phyloP scores from a whole-genome alignment of 2,329 filamentous ascomycete genomes.

The Fusarium pseudocircinatum region DNA sequence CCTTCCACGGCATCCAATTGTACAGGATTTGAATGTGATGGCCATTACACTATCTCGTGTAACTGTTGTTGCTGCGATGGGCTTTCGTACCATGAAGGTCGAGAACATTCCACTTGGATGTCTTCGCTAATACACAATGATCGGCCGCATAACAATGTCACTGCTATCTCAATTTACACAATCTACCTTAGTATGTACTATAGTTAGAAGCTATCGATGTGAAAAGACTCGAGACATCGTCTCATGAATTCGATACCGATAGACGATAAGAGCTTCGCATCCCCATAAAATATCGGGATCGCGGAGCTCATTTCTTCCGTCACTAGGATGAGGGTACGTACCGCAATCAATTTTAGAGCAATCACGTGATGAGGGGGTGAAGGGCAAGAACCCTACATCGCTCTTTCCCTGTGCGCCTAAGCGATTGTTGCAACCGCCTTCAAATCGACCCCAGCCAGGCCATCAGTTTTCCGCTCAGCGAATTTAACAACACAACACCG shows the following conservation, averaged over 20 bases:
- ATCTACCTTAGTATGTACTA: too few species aligned
- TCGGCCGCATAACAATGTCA: background rate
- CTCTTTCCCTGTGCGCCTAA: background rate
- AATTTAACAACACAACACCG: slow-evolving; percentile 57
- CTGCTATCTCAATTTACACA: background rate
- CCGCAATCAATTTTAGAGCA: background rate
- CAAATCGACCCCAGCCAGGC: slow-evolving; percentile 50
- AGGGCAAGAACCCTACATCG: slow-evolving; percentile 54
- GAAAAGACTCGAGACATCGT: background rate
- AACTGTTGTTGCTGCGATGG: background rate
- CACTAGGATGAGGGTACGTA: background rate
- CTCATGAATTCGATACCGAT: too few species aligned
- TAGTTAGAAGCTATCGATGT: background rate
- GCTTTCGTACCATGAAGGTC: background rate
- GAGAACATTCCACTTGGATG: background rate
- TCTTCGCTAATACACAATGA: background rate
- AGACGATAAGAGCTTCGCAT: background rate
- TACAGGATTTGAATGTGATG: background rate
- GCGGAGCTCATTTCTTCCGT: slow-evolving; percentile 14
- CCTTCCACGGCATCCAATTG: background rate
- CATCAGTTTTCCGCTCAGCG: slow-evolving; percentile 57
- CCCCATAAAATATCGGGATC: slow-evolving; percentile 5
- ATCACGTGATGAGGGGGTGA: slow-evolving; percentile 17
- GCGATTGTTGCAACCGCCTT: slow-evolving; percentile 33
- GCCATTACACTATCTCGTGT: background rate